Conservation (phyloP, 768 basidiomycete genomes). For the Lactarius akahatsu region DNA sequence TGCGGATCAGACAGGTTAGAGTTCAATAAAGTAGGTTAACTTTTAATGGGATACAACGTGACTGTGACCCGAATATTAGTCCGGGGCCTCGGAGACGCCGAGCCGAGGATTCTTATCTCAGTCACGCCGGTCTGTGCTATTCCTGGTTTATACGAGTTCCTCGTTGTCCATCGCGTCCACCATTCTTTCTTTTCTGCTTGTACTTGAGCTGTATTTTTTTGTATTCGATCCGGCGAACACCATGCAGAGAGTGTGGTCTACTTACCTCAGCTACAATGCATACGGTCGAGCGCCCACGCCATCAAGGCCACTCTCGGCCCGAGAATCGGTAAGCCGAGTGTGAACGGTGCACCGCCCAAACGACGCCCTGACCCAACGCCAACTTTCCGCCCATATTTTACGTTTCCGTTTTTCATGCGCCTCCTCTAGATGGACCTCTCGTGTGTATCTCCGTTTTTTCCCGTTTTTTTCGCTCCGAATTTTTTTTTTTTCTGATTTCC, state of each 20-base stretch:
- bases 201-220: conserved; percentile 22
- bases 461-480: no score
- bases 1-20: not conserved
- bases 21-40: not conserved
- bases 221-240: not conserved
- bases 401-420: not conserved
- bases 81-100: no score
- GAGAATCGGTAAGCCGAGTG: conserved; percentile 16
- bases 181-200: conserved; percentile 2
- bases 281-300: not conserved
- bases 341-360: not conserved
- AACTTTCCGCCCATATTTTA: not conserved
- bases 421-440: conserved; percentile 23
- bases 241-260: conserved; percentile 57
- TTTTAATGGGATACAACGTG: not conserved
- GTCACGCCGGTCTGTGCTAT: not conserved
- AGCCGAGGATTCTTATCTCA: no score
- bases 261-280: conserved; percentile 43
- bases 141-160: not conserved
- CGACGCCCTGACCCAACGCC: not conserved
- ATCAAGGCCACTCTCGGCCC: conserved; percentile 18
- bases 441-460: conserved; percentile 13
- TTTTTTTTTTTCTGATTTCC: not conserved
- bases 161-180: not conserved
- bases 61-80: not conserved